phyloP scores from a whole-genome alignment of 208 protist species.

The Leishmania tropica region DNA sequence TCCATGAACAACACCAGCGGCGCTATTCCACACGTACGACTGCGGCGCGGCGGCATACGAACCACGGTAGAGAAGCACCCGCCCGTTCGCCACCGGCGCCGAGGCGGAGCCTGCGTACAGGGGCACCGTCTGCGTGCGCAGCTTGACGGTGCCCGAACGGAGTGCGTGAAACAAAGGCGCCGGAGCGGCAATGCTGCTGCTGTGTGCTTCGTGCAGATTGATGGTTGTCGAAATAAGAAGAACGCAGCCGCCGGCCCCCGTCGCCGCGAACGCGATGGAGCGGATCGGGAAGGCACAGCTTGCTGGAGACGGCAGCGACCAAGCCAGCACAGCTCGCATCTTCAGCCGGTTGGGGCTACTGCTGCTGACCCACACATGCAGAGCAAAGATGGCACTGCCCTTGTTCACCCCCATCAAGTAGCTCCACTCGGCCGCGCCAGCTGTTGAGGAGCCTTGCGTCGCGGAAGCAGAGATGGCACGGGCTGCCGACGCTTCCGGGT shows the following conservation, averaged over 20 bases:
- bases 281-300: conserved; percentile 7
- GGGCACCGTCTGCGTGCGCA: conserved; percentile 22
- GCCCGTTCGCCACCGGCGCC: conserved; percentile 18
- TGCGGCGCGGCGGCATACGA: conserved; percentile 31
- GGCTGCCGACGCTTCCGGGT: background rate
- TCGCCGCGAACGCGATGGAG: conserved; percentile 8
- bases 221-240: conserved; percentile 24
- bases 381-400: conserved; percentile 17
- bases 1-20: conserved; percentile 58
- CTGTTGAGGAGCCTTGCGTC: background rate
- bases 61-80: conserved; percentile 53
- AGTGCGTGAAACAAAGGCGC: conserved; percentile 10
- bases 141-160: background rate
- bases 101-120: conserved; percentile 16
- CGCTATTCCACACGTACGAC: conserved; percentile 63
- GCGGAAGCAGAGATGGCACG: background rate
- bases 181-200: conserved; percentile 9
- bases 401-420: conserved; percentile 26
- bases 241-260: conserved; percentile 10
- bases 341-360: conserved; percentile 15
- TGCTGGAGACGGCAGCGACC: conserved; percentile 19
- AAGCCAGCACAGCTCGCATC: conserved; percentile 8
- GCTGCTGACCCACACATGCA: conserved; percentile 9
- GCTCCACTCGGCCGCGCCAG: conserved; percentile 15
- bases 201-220: conserved; percentile 26